These are phyloP conservation scores for Pinus tabuliformis DNA, from an alignment of 75 land plant genomes.

Conservation along the genomic window DNA sequence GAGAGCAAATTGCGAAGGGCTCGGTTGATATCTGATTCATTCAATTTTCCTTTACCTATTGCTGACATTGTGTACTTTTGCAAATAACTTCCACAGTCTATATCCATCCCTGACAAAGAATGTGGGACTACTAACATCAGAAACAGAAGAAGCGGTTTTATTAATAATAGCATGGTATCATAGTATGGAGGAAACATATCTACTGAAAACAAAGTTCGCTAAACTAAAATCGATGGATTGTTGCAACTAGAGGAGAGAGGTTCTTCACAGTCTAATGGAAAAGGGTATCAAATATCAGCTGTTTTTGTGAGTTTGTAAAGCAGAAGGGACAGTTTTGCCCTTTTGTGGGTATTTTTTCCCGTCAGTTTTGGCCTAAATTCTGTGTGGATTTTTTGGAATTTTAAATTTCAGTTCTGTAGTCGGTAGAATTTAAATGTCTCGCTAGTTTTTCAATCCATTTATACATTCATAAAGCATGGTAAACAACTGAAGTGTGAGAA, in stretches of 20 bases:
- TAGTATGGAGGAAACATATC: too few relatives aligned
- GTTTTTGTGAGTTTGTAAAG: neutral
- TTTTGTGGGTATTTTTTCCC: too few relatives aligned
- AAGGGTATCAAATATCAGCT: neutral
- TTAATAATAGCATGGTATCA: neutral
- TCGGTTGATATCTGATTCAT: conserved; percentile 14
- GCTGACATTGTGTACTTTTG: conserved; percentile 29
- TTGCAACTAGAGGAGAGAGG: neutral
- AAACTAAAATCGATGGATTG: neutral
- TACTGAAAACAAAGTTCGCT: too few relatives aligned
- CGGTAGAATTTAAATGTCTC: too few relatives aligned
- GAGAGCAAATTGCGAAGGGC: conserved; percentile 77
- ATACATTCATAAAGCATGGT: too few relatives aligned
- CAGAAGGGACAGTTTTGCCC: too few relatives aligned
- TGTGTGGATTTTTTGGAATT: too few relatives aligned
- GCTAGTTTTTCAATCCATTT: too few relatives aligned
- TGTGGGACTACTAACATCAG: neutral
- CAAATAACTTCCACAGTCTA: conserved; percentile 43
- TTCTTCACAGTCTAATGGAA: neutral
- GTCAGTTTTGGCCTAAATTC: too few relatives aligned
- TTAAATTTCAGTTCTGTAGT: too few relatives aligned
- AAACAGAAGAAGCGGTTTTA: neutral
- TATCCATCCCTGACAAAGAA: conserved; percentile 33
- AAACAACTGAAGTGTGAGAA: too few relatives aligned
- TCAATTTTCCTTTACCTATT: conserved; percentile 21